Percentiles rank a stretch among this genome's conserved stretches.
phyloP scores from a whole-genome alignment of 2,329 filamentous ascomycete genomes.

The Botrytis squamosa region DNA sequence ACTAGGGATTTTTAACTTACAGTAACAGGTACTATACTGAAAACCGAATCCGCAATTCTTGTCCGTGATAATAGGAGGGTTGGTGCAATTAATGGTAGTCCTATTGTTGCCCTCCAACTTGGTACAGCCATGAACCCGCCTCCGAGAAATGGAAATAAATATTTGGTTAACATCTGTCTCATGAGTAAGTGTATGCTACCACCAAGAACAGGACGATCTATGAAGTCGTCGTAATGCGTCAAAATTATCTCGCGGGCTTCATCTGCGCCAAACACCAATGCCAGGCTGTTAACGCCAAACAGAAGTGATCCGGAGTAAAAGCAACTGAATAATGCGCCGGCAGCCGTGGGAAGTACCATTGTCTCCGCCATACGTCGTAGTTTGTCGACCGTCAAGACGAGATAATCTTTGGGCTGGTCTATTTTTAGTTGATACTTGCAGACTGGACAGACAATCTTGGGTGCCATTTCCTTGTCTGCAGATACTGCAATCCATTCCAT shows the following conservation, averaged over 20 bases:
- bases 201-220: constrained; percentile 5
- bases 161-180: not conserved
- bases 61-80: constrained; percentile 67
- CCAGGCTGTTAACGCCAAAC: constrained; percentile 62
- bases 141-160: constrained; percentile 34
- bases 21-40: constrained; percentile 39
- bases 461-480: constrained; percentile 65
- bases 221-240: constrained; percentile 6
- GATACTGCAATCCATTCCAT: constrained; percentile 80
- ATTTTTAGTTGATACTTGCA: constrained; percentile 82
- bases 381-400: constrained; percentile 50
- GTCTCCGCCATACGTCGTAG: constrained; percentile 28
- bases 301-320: constrained; percentile 52
- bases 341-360: constrained; percentile 35
- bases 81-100: constrained; percentile 66
- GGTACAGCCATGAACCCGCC: constrained; percentile 23
- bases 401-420: constrained; percentile 68
- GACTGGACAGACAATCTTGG: constrained; percentile 77
- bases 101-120: constrained; percentile 42
- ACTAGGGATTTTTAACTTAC: constrained; percentile 28
- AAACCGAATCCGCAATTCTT: constrained; percentile 53
- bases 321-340: constrained; percentile 41
- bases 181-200: constrained; percentile 5
- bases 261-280: constrained; percentile 62
- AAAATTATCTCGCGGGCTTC: constrained; percentile 47